Evolutionary conservation across 495 filamentous ascomycete species (phyloP), one percentile per base, ranked within the genome.

Genomic region (Mycothermus thermophilus): DNA sequence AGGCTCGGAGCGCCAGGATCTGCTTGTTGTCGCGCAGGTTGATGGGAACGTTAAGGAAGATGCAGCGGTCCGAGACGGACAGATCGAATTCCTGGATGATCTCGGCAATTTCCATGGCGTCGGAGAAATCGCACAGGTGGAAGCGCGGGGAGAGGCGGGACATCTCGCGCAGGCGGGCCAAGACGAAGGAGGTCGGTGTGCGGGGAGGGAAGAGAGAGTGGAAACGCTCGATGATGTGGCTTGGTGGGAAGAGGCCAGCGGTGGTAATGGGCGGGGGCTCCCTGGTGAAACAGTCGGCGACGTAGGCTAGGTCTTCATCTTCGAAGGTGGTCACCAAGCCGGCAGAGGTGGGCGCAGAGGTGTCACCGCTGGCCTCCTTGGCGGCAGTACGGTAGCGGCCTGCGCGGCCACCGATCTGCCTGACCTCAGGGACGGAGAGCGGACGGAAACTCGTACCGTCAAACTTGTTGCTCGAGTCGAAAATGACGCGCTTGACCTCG

Each of bases 371-470:
- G 13, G 55, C 55, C 5, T 50, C 70, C 35, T 79, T 63, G 12
- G 54, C 51, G 18, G 84, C 82, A 20, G 80, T 78, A 12, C 74
- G 77, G 60, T 79, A 99, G 21, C 92, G 80, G 17, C 92, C 92
- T 13, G 92, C 92, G 43, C 92, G 76, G 14, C 92, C 92, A 35
- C 70, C 90, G 40, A 99, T 99, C 47, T 99, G 92, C 52, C 92
- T 95, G 33, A 94, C 69, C 38, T 93, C 79, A 1, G 82, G 72
- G n/a, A 80, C 64, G 5, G 61, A 52, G 9, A 96, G 63, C 5
- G 57, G 51, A 14, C 66, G 58, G 18, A 62, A 61, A 8, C 50
- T 50, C 1, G 8, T 24, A 3, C 76, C 75, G 35, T 77, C 63
- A 29, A 63, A 73, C 52, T 94, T 99, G 30, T 64, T 54, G 1